phyloP scores from a whole-genome alignment of 805 yeast genomes.

The Candida nitratophila region DNA sequence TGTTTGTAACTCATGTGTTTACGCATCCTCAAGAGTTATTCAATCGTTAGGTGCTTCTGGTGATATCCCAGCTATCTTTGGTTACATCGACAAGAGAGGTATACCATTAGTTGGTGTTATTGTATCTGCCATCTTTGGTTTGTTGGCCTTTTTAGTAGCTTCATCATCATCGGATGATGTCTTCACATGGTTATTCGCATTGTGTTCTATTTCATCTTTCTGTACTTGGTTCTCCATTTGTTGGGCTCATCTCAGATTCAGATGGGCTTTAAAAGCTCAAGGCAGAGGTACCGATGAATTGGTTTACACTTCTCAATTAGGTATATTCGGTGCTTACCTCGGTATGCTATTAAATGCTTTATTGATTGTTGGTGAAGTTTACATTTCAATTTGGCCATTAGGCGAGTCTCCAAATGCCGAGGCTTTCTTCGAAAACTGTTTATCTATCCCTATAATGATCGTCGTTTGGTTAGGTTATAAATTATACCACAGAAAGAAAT shows the following conservation, averaged over 20 bases:
- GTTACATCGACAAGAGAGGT: constrained; percentile 59
- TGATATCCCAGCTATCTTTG: constrained; percentile 49
- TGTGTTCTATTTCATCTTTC: constrained; percentile 56
- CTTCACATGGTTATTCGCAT: constrained; percentile 58
- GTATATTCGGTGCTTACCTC: constrained; percentile 29
- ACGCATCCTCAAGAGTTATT: constrained; percentile 61
- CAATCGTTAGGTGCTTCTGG: constrained; percentile 59
- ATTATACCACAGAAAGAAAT: constrained; percentile 1
- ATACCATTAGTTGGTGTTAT: constrained; percentile 57
- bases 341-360: constrained; percentile 24
- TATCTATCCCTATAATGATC: constrained; percentile 40
- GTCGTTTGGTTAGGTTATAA: constrained; percentile 30
- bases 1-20: constrained; percentile 69
- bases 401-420: constrained; percentile 23
- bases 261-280: constrained; percentile 20
- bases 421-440: constrained; percentile 44
- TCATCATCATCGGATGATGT: constrained; percentile 44
- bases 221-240: constrained; percentile 61
- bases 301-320: constrained; percentile 27
- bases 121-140: constrained; percentile 46
- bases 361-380: constrained; percentile 31
- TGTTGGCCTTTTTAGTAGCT: constrained; percentile 52
- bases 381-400: constrained; percentile 32
- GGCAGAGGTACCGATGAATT: constrained; percentile 20
- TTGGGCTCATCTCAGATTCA: constrained; percentile 52